phyloP scores from a whole-genome alignment of 2,329 filamentous ascomycete species.

The Fusarium sp. region DNA sequence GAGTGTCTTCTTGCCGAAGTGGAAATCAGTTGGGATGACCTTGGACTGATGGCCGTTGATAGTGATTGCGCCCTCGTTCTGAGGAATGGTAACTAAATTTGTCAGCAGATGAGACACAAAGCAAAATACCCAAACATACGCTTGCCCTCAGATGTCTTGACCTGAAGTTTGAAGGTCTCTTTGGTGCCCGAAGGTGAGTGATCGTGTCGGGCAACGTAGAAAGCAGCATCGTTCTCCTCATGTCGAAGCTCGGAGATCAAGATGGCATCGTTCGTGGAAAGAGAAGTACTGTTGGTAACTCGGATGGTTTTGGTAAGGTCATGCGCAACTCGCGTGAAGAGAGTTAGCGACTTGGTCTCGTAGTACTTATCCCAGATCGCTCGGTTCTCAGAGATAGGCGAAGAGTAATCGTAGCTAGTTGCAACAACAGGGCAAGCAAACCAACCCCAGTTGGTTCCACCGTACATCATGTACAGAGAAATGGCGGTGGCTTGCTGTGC shows the following conservation, averaged over 20 bases:
- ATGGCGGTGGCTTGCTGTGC: constrained; percentile 68
- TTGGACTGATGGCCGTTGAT: constrained; percentile 71
- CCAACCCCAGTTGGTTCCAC: constrained; percentile 72
- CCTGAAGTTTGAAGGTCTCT: constrained; percentile 64
- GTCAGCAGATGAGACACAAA: not conserved
- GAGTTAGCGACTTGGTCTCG: constrained; percentile 69
- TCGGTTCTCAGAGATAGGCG: constrained; percentile 69
- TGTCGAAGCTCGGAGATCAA: constrained; percentile 67
- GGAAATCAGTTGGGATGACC: constrained; percentile 69
- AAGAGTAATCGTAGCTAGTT: constrained; percentile 72
- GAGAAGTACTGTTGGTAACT: constrained; percentile 46
- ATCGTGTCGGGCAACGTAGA: constrained; percentile 68
- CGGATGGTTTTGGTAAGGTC: constrained; percentile 67
- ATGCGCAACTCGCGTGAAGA: constrained; percentile 63
- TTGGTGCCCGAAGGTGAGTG: constrained; percentile 61
- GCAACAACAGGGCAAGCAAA: constrained; percentile 67
- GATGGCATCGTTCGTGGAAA: constrained; percentile 60
- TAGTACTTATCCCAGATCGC: constrained; percentile 68
- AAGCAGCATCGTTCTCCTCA: constrained; percentile 64
- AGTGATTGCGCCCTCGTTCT: constrained; percentile 57
- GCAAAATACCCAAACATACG: not conserved
- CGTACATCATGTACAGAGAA: constrained; percentile 72
- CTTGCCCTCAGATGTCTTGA: constrained; percentile 65
- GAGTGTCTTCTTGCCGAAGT: constrained; percentile 60
- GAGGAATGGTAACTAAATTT: constrained; percentile 59